phyloP scores from a whole-genome alignment of 306 rosid species.

The Psophocarpus tetragonolobus region DNA sequence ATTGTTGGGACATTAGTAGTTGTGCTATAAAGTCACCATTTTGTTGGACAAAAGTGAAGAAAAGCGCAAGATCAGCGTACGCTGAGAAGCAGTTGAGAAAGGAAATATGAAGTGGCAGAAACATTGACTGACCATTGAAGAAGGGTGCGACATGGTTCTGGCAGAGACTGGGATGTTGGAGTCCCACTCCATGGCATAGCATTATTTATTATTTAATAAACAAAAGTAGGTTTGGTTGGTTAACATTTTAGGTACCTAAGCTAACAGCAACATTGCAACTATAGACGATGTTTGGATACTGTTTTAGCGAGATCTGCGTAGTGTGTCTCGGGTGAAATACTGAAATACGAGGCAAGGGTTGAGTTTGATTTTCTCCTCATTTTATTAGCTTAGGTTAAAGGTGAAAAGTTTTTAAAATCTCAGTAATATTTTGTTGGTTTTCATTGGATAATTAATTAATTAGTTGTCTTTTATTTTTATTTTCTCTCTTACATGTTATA shows the following conservation, averaged over 20 bases:
- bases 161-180: background rate
- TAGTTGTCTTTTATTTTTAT: too few relatives aligned
- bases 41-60: background rate
- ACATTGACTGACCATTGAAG: constrained; percentile 34
- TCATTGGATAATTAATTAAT: too few relatives aligned
- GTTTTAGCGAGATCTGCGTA: too few relatives aligned
- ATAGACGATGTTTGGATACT: background rate
- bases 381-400: too few relatives aligned
- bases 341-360: too few relatives aligned
- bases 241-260: background rate
- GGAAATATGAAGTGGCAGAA: background rate
- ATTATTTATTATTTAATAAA: background rate
- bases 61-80: constrained; percentile 24
- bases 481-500: too few relatives aligned
- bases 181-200: background rate
- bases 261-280: background rate
- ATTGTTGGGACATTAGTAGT: background rate
- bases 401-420: too few relatives aligned
- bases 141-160: constrained; percentile 11
- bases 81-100: background rate
- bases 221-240: background rate
- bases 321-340: too few relatives aligned
- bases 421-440: too few relatives aligned
- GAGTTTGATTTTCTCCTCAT: too few relatives aligned
- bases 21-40: background rate